A percentile compares a stretch with the other conserved stretches of the same genome.
Conservation (phyloP, 2,329 filamentous ascomycete species). For the Fusarium sp. region DNA sequence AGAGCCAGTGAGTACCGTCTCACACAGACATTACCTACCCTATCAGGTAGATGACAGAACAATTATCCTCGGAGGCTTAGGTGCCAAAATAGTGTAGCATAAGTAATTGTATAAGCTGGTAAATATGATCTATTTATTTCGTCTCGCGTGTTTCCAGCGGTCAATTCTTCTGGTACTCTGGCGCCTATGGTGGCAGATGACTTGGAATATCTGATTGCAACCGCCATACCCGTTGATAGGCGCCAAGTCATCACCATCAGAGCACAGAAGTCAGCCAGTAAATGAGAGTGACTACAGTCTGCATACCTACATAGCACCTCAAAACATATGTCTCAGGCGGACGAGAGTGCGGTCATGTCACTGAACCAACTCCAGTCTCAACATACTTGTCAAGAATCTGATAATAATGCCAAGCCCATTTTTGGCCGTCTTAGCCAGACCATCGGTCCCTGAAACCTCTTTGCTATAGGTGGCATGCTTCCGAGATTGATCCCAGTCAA, state of each 20-base stretch:
- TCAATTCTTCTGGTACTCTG: background rate
- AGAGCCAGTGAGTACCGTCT: conserved; percentile 6
- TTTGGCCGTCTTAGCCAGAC: conserved; percentile 25
- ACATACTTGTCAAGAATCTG: conserved; percentile 14
- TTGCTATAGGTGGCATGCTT: conserved; percentile 26
- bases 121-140: background rate
- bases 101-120: background rate
- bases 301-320: background rate
- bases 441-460: conserved; percentile 7
- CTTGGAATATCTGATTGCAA: background rate
- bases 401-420: conserved; percentile 18
- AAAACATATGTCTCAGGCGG: background rate
- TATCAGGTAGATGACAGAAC: background rate
- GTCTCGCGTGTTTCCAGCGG: background rate
- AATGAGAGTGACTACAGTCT: conserved; percentile 1
- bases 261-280: background rate
- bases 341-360: conserved; percentile 9
- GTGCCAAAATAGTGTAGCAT: background rate
- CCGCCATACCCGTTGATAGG: conserved; percentile 1
- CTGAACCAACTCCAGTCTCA: conserved; percentile 17
- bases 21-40: background rate
- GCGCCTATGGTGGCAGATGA: background rate
- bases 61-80: background rate
- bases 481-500: conserved; percentile 26
- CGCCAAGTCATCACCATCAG: background rate